Percentiles rank a stretch among this genome's conserved stretches.
Evolutionary conservation across 2,329 filamentous ascomycete genomes (phyloP).

Genomic region (Penicillium griseofulvum): DNA sequence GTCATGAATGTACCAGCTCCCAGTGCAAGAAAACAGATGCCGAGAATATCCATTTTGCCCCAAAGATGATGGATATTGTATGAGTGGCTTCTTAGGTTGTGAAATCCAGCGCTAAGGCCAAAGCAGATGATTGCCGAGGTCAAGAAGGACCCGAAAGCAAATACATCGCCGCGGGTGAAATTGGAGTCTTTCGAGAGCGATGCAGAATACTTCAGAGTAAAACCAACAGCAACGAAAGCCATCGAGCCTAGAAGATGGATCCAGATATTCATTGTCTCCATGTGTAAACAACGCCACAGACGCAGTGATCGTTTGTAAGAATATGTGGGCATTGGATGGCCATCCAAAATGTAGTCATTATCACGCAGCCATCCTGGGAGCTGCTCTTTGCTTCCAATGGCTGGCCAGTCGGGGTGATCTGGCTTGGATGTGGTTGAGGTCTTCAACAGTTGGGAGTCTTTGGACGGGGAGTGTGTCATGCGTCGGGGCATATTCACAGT

Average conservation of each 20-base stretch:
- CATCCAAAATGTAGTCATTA: conserved; percentile 23
- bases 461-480: neutral
- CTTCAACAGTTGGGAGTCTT: neutral
- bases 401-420: conserved; percentile 16
- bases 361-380: conserved; percentile 28
- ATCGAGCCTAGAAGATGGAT: conserved; percentile 4
- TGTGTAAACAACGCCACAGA: conserved; percentile 15
- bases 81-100: conserved; percentile 31
- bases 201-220: neutral
- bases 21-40: conserved; percentile 24
- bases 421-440: neutral
- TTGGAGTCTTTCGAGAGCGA: neutral
- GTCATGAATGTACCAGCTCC: conserved; percentile 21
- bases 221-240: neutral
- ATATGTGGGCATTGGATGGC: conserved; percentile 29
- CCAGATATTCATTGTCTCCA: conserved; percentile 16
- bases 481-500: neutral
- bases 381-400: conserved; percentile 21
- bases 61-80: conserved; percentile 30
- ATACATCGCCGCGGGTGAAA: conserved; percentile 3
- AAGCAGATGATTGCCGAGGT: conserved; percentile 8
- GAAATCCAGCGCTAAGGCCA: conserved; percentile 18
- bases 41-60: conserved; percentile 30
- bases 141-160: conserved; percentile 8
- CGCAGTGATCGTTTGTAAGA: conserved; percentile 24